phyloP scores from a whole-genome alignment of 1,284 basidiomycete species.

The Wallemia hederae region DNA sequence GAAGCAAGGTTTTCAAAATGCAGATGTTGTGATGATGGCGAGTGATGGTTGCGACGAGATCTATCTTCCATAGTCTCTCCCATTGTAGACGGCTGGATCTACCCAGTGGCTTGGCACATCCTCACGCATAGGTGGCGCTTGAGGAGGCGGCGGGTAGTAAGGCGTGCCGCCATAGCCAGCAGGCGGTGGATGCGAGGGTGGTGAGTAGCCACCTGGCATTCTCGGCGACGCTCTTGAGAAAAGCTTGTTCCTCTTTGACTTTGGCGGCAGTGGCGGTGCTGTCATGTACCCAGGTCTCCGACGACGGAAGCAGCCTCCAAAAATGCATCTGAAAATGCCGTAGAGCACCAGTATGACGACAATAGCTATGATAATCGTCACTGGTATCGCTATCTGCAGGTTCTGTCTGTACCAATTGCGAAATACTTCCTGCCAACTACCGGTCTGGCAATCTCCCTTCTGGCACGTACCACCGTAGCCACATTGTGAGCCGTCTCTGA shows the following conservation, averaged over 20 bases:
- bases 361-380: slow-evolving; percentile 39
- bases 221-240: neutral
- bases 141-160: neutral
- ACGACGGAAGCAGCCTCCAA: slow-evolving; percentile 9
- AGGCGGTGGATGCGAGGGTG: neutral
- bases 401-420: slow-evolving; percentile 44
- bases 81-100: neutral
- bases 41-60: too few relatives aligned
- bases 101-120: neutral
- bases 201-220: neutral
- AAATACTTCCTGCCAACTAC: slow-evolving; percentile 29
- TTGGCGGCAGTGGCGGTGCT: neutral
- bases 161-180: neutral
- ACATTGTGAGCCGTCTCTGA: slow-evolving; percentile 63
- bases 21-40: too few relatives aligned
- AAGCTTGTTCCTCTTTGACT: neutral
- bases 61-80: neutral
- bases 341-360: slow-evolving; percentile 19
- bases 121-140: neutral
- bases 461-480: slow-evolving; percentile 45
- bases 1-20: too few relatives aligned
- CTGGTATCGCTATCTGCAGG: slow-evolving; percentile 47
- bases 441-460: slow-evolving; percentile 33
- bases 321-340: slow-evolving; percentile 12
- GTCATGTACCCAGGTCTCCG: neutral